A percentile compares a stretch with the other conserved stretches of the same genome.
phyloP scores from a whole-genome alignment of 1,139 yeast species.

The Arxiozyma bovina region DNA sequence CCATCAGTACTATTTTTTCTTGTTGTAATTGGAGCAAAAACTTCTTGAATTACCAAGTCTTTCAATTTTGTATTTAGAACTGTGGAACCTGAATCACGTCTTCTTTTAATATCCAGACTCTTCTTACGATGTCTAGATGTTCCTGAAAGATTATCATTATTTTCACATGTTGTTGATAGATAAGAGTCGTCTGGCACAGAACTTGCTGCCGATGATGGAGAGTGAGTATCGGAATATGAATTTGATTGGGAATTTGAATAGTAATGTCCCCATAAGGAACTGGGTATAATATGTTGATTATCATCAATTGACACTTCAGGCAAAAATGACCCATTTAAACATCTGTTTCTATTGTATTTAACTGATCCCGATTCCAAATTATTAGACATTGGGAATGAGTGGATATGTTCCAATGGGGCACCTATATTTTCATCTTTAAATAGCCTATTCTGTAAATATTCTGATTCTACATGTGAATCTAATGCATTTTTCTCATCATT shows the following conservation, averaged over 20 bases:
- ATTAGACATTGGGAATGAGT: conserved; percentile 13
- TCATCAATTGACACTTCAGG: conserved; percentile 86
- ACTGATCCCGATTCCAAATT: conserved; percentile 5
- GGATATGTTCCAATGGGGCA: conserved; percentile 17
- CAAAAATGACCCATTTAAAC: conserved; percentile 26
- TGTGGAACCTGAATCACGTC: conserved; percentile 45
- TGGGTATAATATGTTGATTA: conserved; percentile 82
- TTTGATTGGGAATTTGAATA: conserved; percentile 24
- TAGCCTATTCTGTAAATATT: neutral
- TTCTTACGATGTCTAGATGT: conserved; percentile 2
- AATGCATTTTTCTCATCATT: conserved; percentile 2
- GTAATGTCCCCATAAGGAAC: conserved; percentile 58
- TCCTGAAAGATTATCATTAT: conserved; percentile 2
- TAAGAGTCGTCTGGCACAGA: conserved; percentile 32
- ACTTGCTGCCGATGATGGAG: conserved; percentile 38
- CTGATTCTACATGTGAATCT: conserved; percentile 3
- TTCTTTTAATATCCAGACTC: conserved; percentile 4
- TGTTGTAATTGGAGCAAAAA: conserved; percentile 47
- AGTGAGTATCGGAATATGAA: neutral
- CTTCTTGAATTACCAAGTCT: conserved; percentile 60
- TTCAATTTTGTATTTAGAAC: conserved; percentile 55
- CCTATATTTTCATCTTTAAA: neutral
- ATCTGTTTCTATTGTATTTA: conserved; percentile 1
- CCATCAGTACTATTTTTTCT: conserved; percentile 9
- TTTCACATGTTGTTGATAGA: conserved; percentile 12